Conservation (phyloP, 805 yeast genomes). For the Dipodascus geniculatus region DNA sequence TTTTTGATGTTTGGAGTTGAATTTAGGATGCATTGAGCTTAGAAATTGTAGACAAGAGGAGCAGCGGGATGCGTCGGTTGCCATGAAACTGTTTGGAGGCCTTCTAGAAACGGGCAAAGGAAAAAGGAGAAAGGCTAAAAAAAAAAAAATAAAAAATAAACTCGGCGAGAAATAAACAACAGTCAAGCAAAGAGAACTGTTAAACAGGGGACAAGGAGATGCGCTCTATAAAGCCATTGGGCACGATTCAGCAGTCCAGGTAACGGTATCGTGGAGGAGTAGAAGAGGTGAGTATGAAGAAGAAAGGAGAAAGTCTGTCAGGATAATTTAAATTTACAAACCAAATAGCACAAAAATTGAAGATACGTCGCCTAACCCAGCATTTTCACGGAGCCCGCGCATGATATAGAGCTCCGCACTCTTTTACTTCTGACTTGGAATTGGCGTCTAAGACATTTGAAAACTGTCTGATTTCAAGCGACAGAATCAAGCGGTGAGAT, state of each 20-base stretch:
- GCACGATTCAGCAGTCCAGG: no score
- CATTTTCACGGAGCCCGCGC: neutral
- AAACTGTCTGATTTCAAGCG: neutral
- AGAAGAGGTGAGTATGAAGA: no score
- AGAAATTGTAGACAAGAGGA: neutral
- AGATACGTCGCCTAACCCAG: neutral
- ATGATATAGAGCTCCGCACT: neutral
- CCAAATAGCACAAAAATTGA: neutral
- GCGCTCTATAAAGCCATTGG: no score
- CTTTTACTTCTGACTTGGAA: no score
- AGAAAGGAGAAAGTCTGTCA: no score
- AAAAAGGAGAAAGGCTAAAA: no score
- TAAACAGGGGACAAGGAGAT: no score
- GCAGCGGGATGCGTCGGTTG: neutral
- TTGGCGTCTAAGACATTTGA: neutral
- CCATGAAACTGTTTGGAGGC: neutral
- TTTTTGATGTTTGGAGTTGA: slow-evolving; percentile 78
- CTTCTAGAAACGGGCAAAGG: no score
- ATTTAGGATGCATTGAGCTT: slow-evolving; percentile 13
- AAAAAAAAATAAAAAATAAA: no score
- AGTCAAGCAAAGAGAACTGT: no score
- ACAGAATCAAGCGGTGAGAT: neutral
- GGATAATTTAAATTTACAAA: neutral
- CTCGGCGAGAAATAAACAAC: no score
- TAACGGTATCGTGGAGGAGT: no score